Conservation (phyloP, 805 yeast species). For the Zygosaccharomyces pseudorouxii region DNA sequence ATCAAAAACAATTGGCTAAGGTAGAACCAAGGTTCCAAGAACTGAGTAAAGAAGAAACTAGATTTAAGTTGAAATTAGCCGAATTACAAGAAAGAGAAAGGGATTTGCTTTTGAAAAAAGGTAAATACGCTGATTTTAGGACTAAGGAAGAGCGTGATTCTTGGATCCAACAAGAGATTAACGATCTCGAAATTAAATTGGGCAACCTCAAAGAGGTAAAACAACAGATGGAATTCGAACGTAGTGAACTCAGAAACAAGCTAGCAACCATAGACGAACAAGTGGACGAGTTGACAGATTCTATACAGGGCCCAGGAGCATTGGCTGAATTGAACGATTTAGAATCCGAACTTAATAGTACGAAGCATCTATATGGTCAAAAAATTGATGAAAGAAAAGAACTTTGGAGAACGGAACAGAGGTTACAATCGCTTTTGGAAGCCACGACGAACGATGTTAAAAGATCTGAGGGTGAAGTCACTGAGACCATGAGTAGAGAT, state of each 20-base stretch:
- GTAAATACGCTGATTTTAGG: conserved; percentile 57
- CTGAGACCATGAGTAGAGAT: conserved; percentile 71
- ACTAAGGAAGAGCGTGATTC: conserved; percentile 54
- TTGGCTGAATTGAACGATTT: conserved; percentile 34
- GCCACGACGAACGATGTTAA: conserved; percentile 52
- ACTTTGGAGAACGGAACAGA: conserved; percentile 77
- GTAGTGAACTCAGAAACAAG: conserved; percentile 16
- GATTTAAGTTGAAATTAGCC: conserved; percentile 38
- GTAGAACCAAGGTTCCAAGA: conserved; percentile 41
- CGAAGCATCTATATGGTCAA: conserved; percentile 41
- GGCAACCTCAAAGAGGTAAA: conserved; percentile 26
- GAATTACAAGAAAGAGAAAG: conserved; percentile 51
- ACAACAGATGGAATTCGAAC: conserved; percentile 15
- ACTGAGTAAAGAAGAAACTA: conserved; percentile 40
- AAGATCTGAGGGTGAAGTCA: conserved; percentile 54
- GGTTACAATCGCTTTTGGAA: conserved; percentile 51
- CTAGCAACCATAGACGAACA: conserved; percentile 29
- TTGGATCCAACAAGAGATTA: conserved; percentile 59
- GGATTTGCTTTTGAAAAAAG: conserved; percentile 62
- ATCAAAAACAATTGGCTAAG: conserved; percentile 37
- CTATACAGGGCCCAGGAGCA: conserved; percentile 37
- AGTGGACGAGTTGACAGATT: conserved; percentile 34
- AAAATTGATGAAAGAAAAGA: conserved; percentile 63
- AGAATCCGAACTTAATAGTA: conserved; percentile 25
- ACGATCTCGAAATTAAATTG: conserved; percentile 31